Evolutionary conservation across 2,329 filamentous ascomycete genomes (phyloP), one percentile per base, ranked within the genome.

Genomic region (Xylariaceae sp.): DNA sequence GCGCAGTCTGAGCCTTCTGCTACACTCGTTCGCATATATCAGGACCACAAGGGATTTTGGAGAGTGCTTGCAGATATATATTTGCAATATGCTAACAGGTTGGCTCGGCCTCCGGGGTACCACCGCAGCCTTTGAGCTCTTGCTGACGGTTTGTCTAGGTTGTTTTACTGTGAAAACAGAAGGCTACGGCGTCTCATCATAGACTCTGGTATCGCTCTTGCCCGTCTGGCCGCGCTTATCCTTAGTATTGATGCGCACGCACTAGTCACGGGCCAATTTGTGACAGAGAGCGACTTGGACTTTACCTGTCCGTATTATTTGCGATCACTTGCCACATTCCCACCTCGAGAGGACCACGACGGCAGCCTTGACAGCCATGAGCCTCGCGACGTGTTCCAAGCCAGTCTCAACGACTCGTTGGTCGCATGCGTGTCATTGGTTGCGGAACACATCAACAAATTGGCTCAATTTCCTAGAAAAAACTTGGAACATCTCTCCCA

Each of bases 221-320:
- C 77, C n/a, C 71, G 65, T 49, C 62, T 85, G 40, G 68, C 79
- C 1, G 77, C 75, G 11, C 73, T 72, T 52, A 77, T 83, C 51
- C 65, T 83, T 45, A 61, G 67, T 12, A 64, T 81, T 52, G 82
- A 85, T 58, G 57, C 68, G 33, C 60, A 61, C 44, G 67, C 65
- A 2, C 53, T 77, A 17, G 53, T 61, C 19, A 55, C 52, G 15
- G 45, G 49, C 17, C 9, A 44, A 6, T 41, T 57, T 2, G 56
- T 62, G 6, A 66, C 67, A 11, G 65, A 66, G 9, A 55, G 60
- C 17, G 63, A 69, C 7, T 67, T 70, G 11, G 69, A 73, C 11
- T 63, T 76, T 27, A 63, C 72, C 31, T 77, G 73, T 6, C 65
- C 67, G 2, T 55, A 53, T 5, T 83, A 78, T 49, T 65, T 84